Evolutionary conservation across 345 rosid genomes (phyloP), one percentile per base, ranked within the genome.

Genomic region (Sonneratia caseolaris): DNA sequence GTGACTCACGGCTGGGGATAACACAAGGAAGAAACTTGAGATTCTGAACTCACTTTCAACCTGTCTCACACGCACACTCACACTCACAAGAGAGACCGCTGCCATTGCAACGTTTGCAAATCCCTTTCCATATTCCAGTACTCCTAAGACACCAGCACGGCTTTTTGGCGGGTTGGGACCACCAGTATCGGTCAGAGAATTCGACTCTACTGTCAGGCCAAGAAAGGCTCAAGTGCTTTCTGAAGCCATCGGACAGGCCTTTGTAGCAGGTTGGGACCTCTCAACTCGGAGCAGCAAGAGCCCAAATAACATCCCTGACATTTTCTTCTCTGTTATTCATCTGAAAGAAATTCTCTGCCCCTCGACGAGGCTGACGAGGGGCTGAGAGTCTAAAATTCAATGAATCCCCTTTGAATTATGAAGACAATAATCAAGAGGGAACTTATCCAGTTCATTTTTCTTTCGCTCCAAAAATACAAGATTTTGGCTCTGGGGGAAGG

Each of bases 21-120:
- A 89, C 70, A 84, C 98, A 93, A 64, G 97, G 98, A 71, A 93
- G 98, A 79, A 93, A 89, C 70, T 80, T 84, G 91, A 78, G 78
- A 56, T 72, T 1, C 66, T 56, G 56, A 75, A 79, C 73, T 76
- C 77, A 91, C 78, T 74, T 91, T 97, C 98, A 93, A 21, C 97
- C 96, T 73, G 79, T 38, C 0, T 86, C 32, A 27, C 32, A 27
- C 32, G 32, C 85, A 75, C 96, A 91, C 35, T 84, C 87, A 76
- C 97, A 93, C 57, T 82, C 85, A 76, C 73, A 77, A 38, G 74
- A 72, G 68, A 79, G 69, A 21, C 79, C 68, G 76, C 32, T 38
- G 18, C 84, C 84, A 15, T 61, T 22, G 49, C 85, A 79, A 40
- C 83, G 68, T 77, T 80, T 83, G 82, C 97, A 91, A 36, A 75